Percentiles rank a stretch among this genome's conserved stretches.
Conservation (phyloP, 768 basidiomycete genomes). For the Candolleomyces efflorescens region DNA sequence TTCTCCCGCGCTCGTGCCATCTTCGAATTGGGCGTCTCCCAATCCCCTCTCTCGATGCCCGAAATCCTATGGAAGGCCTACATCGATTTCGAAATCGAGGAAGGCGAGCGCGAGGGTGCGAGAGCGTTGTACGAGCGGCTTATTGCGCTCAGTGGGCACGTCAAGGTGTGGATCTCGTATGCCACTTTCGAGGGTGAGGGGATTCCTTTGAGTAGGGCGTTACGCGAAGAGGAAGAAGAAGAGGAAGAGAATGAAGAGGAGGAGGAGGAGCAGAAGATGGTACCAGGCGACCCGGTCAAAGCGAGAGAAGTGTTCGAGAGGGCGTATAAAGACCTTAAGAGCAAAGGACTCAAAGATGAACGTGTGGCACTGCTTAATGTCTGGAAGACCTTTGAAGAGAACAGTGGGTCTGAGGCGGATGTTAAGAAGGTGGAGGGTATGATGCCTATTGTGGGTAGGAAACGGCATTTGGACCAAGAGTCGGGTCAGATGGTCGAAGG, state of each 20-base stretch:
- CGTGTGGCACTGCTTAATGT: slow-evolving; percentile 89
- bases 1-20: slow-evolving; percentile 87
- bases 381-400: slow-evolving; percentile 93
- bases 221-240: slow-evolving; percentile 71
- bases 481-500: slow-evolving; percentile 80
- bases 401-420: slow-evolving; percentile 67
- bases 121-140: slow-evolving; percentile 88
- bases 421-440: slow-evolving; percentile 81
- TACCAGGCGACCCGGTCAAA: slow-evolving; percentile 61
- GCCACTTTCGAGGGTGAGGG: slow-evolving; percentile 87
- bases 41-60: slow-evolving; percentile 88
- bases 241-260: slow-evolving; percentile 67
- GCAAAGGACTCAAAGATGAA: slow-evolving; percentile 83
- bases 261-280: slow-evolving; percentile 59
- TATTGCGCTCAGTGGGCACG: slow-evolving; percentile 80
- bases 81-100: slow-evolving; percentile 94
- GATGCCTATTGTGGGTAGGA: slow-evolving; percentile 91
- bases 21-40: slow-evolving; percentile 87
- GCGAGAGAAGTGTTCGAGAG: slow-evolving; percentile 83
- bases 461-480: slow-evolving; percentile 77
- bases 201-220: slow-evolving; percentile 58
- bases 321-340: slow-evolving; percentile 84
- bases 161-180: slow-evolving; percentile 97
- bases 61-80: slow-evolving; percentile 94
- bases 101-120: slow-evolving; percentile 84